Base-by-base conservation (phyloP, 2,329 filamentous ascomycete genomes). In the Westerdykella aurantiaca region DNA sequence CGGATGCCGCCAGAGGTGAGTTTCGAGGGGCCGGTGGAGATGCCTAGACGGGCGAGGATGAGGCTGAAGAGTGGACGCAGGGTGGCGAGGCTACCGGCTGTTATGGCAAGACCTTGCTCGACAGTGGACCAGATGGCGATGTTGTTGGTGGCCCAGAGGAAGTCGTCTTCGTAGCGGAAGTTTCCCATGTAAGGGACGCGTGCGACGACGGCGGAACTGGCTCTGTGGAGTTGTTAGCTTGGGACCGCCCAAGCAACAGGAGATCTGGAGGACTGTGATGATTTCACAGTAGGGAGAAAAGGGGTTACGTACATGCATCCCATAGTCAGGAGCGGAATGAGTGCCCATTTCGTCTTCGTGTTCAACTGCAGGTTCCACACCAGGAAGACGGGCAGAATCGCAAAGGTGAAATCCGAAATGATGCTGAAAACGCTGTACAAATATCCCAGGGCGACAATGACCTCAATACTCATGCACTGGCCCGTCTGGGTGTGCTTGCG, bases 321-420 rank as follows among this genome's bases (percentile, higher is more conserved):
- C 61, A 79, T 70, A 34, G 72, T 68, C 2, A 80, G 56, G 38
- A 80, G 68, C 2, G 70, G 51, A 4, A 68, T 70, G 22, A 79
- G 65, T 13, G 70, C 63, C 5, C 70, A 41, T 51, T 77, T 78
- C 3, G 71, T 74, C 31, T 67, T 64, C 33, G 57, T 57, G 34
- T 71, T 72, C 61, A 79, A 74, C 45, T 73, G 69, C 31, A 78
- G 64, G 16, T 71, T 61, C 72, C 74, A 77, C 0, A 80, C 63
- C 33, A 80, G 69, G 11, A 70, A 69, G 6, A 77, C 66, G 0
- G 77, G 77, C 4, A 80, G 55, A 3, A 76, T 53, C 2, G 72
- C 75, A 11, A 78, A 66, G 1, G 68, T 67, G 61, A 74, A 73
- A 48, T 80, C 76, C 35, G 66, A 70, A 5, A 71, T 45, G 6